These are phyloP conservation scores for Lithocarpus polystachyus DNA, from an alignment of 306 rosid species.

Conservation along the genomic window DNA sequence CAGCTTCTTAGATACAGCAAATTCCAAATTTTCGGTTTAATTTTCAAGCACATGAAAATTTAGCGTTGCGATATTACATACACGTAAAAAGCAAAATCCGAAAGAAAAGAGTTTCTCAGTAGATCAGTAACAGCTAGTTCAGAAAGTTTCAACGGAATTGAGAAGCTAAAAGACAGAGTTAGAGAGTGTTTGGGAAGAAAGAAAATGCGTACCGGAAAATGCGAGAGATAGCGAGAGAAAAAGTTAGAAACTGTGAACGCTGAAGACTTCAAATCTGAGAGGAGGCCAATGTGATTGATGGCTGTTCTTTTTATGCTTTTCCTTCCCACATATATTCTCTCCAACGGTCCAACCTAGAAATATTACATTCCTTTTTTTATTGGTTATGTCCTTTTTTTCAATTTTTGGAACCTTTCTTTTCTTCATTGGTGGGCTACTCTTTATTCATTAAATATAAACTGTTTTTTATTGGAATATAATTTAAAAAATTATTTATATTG, in stretches of 20 bases:
- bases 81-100: background rate
- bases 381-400: too few relatives aligned
- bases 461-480: too few relatives aligned
- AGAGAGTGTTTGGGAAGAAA: background rate
- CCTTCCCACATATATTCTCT: constrained; percentile 9
- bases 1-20: too few relatives aligned
- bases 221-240: background rate
- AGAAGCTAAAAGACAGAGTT: background rate
- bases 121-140: background rate
- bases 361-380: background rate
- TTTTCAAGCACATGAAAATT: too few relatives aligned
- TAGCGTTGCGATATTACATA: background rate
- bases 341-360: background rate
- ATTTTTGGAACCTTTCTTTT: too few relatives aligned
- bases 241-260: constrained; percentile 15
- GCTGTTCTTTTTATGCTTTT: background rate
- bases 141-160: background rate
- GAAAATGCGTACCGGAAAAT: background rate
- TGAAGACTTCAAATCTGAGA: background rate
- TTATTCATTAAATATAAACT: too few relatives aligned
- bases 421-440: too few relatives aligned
- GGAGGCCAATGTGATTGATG: background rate
- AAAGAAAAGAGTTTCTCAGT: background rate
- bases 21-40: background rate
- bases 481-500: too few relatives aligned